Percentiles rank a stretch among this genome's conserved stretches.
phyloP scores from a whole-genome alignment of 2,329 filamentous ascomycete species.

The Cadophora luteo-olivacea region DNA sequence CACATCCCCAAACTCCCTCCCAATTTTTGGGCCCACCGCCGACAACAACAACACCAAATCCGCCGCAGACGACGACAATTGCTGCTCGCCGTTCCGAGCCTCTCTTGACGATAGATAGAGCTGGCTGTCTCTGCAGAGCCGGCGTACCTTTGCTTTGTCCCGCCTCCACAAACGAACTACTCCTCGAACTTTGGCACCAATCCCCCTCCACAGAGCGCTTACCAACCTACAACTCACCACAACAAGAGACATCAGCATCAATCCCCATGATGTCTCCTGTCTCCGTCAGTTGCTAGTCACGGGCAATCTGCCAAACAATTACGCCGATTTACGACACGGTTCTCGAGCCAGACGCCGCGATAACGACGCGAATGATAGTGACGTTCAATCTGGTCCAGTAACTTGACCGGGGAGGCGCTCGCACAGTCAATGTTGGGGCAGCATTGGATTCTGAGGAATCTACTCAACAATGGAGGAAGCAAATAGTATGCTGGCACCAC shows the following conservation, averaged over 20 bases:
- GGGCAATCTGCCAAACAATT: slow-evolving; percentile 32
- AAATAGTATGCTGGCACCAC: slow-evolving; percentile 43
- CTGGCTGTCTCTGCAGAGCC: slow-evolving; percentile 29
- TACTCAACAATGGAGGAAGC: slow-evolving; percentile 36
- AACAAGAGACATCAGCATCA: slow-evolving; percentile 42
- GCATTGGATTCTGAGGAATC: slow-evolving; percentile 38
- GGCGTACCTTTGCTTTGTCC: slow-evolving; percentile 16
- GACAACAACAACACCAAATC: slow-evolving; percentile 21
- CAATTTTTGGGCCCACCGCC: slow-evolving; percentile 13
- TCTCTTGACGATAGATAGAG: slow-evolving; percentile 27
- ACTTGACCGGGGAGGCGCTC: slow-evolving; percentile 22
- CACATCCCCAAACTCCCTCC: slow-evolving; percentile 8
- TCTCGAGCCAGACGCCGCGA: slow-evolving; percentile 26
- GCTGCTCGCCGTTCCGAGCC: slow-evolving; percentile 22
- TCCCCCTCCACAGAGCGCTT: slow-evolving; percentile 22
- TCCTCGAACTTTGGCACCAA: slow-evolving; percentile 18
- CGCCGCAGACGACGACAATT: slow-evolving; percentile 21
- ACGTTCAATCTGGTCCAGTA: slow-evolving; percentile 17
- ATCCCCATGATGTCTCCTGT: slow-evolving; percentile 40
- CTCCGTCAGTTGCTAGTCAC: slow-evolving; percentile 34
- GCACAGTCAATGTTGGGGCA: slow-evolving; percentile 40
- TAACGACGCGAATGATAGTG: slow-evolving; percentile 36
- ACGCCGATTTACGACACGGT: slow-evolving; percentile 28
- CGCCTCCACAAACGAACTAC: slow-evolving; percentile 9
- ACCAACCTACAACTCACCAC: slow-evolving; percentile 24